Conservation (phyloP, 306 rosid genomes). For the Leucaena leucocephala region DNA sequence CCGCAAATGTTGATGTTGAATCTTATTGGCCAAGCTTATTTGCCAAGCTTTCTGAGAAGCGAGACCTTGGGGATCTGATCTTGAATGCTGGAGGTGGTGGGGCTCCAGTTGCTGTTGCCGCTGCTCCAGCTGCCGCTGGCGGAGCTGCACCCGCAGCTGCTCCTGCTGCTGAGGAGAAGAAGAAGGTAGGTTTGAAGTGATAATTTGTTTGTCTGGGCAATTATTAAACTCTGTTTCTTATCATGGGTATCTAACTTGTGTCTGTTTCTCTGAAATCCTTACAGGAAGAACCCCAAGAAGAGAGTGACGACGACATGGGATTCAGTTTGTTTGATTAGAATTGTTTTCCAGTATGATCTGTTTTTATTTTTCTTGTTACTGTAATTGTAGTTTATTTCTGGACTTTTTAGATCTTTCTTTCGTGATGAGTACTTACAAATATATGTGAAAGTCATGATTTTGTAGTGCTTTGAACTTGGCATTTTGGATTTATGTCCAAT, state of each 20-base stretch:
- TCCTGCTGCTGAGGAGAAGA: slow-evolving; percentile 65
- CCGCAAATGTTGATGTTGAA: slow-evolving; percentile 59
- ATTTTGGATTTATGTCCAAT: slow-evolving; percentile 1
- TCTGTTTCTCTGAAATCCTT: slow-evolving; percentile 1
- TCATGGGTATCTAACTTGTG: slow-evolving; percentile 27
- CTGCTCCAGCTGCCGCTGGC: slow-evolving; percentile 39
- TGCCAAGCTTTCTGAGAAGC: slow-evolving; percentile 76
- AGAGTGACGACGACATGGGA: slow-evolving; percentile 72
- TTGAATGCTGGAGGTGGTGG: slow-evolving; percentile 61
- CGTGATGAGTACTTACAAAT: slow-evolving; percentile 21
- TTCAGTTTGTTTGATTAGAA: slow-evolving; percentile 70
- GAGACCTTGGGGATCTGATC: slow-evolving; percentile 60
- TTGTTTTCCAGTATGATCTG: slow-evolving; percentile 16
- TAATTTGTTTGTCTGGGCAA: background rate
- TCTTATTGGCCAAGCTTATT: slow-evolving; percentile 72
- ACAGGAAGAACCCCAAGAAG: slow-evolving; percentile 69
- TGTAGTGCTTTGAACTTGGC: slow-evolving; percentile 22
- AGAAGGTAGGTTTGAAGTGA: slow-evolving; percentile 52
- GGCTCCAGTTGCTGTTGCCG: slow-evolving; percentile 53
- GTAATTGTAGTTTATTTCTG: background rate
- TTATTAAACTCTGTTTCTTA: background rate
- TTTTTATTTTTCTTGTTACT: background rate
- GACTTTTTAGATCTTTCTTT: slow-evolving; percentile 5
- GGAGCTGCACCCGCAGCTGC: slow-evolving; percentile 48
- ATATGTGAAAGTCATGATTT: slow-evolving; percentile 20